Evolutionary conservation across 768 basidiomycete species (phyloP), one percentile per base, ranked within the genome.

Genomic region (Leucogyrophana mollusca): DNA sequence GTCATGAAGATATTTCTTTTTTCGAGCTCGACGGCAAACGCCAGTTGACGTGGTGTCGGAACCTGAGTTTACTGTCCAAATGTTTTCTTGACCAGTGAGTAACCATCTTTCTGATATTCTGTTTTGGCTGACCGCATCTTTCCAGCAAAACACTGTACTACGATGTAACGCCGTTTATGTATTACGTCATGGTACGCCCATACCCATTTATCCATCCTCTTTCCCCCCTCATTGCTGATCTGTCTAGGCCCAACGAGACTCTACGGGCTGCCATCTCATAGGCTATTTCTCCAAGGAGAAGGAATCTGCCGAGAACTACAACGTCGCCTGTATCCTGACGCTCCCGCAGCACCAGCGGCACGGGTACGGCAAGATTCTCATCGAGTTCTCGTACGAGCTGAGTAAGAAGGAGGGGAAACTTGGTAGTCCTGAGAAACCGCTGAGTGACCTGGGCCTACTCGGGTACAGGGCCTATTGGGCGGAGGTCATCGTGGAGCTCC

Each of bases 271-370:
- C 65, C 96, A 99, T 64, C 70, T 96, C 55, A 88, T 99, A 54
- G 95, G 95, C 20, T 99, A 97, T 71, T 99, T 99, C 69, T 97
- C 94, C 22, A 98, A 98, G 62, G 96, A 99, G 73, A 99, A 99
- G 65, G 96, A 99, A 67, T 94, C 83, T 2, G 88, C 96, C 21
- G 96, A 99, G 58, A 91, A 85, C 58, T 99, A 98, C 76, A 99
- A 99, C 66, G 90, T 99, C 45, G 96, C 96, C 0, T 99, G 96
- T 76, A 97, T 99, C 67, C 72, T 98, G 49, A 94, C 96, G n/a
- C 78, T 99, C 34, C 96, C 96, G 4, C 96, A 99, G 62, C 91
- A 98, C 62, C 96, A 99, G 66, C 87, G 95, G 25, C 86, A 90
- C 62, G 94, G 94, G 4, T 96, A 93, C 65, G 96, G 96, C 47